These are phyloP conservation scores for Talaromyces borbonicus DNA, from an alignment of 495 filamentous ascomycete genomes.

Conservation along the genomic window DNA sequence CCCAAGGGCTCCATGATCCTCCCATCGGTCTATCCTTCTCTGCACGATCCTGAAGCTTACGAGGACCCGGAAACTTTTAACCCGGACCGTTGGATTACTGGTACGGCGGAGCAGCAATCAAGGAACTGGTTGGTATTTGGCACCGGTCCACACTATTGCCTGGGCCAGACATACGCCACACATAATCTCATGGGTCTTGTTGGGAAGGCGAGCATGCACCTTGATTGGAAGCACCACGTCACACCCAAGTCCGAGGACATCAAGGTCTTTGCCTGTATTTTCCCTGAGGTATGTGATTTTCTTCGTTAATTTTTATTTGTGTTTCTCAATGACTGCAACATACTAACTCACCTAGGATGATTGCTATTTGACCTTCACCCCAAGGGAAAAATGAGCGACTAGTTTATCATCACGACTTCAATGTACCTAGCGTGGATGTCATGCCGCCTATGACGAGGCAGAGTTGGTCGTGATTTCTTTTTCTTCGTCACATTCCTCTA, in stretches of 20 bases:
- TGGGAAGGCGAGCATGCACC: constrained; percentile 81
- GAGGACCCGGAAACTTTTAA: constrained; percentile 75
- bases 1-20: constrained; percentile 94
- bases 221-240: constrained; percentile 84
- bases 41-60: constrained; percentile 91
- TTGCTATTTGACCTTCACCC: constrained; percentile 51
- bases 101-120: constrained; percentile 78
- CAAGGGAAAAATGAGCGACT: constrained; percentile 5
- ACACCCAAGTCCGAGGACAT: constrained; percentile 83
- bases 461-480: too few relatives aligned
- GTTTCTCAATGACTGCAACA: not conserved
- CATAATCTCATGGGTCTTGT: constrained; percentile 84
- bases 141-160: constrained; percentile 91
- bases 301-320: not conserved
- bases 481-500: too few relatives aligned
- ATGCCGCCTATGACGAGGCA: too few relatives aligned
- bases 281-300: constrained; percentile 72
- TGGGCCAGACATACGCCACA: constrained; percentile 91
- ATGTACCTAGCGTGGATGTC: not conserved
- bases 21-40: constrained; percentile 78
- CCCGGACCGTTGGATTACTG: constrained; percentile 87
- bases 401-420: not conserved
- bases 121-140: constrained; percentile 99
- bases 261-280: constrained; percentile 97
- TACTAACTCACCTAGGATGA: constrained; percentile 24